Conservation (phyloP, 164 flowering plant species). For the Santalum album region DNA sequence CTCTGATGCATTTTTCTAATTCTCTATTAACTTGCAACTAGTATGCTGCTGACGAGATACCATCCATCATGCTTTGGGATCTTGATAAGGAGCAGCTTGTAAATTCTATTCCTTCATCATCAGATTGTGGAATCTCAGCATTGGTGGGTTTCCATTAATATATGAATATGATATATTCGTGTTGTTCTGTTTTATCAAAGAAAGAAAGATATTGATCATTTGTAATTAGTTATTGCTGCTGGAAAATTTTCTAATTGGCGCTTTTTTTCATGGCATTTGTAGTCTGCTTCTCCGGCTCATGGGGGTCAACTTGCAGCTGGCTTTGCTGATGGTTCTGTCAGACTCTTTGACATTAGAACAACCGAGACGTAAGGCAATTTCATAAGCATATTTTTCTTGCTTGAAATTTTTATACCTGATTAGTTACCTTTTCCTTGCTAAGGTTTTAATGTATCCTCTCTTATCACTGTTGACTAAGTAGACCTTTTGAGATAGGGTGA, state of each 20-base stretch:
- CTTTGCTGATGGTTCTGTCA: constrained; percentile 81
- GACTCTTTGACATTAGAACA: constrained; percentile 73
- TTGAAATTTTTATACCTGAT: neutral
- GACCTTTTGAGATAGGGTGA: too few species aligned
- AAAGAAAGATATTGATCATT: too few species aligned
- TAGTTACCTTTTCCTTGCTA: neutral
- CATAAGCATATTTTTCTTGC: neutral
- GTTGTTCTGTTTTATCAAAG: too few species aligned
- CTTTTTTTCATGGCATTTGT: constrained; percentile 8
- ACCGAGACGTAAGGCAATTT: constrained; percentile 63
- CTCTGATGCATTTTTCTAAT: neutral
- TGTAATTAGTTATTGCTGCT: neutral
- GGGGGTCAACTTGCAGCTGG: constrained; percentile 91
- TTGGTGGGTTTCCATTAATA: constrained; percentile 42
- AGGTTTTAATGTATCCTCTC: neutral
- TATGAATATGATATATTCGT: too few species aligned
- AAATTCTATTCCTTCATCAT: constrained; percentile 50
- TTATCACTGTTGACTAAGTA: too few species aligned
- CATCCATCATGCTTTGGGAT: constrained; percentile 91
- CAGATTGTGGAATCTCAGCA: constrained; percentile 75
- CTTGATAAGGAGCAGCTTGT: constrained; percentile 85
- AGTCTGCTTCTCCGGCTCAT: constrained; percentile 97
- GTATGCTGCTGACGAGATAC: constrained; percentile 85
- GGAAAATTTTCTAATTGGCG: neutral
- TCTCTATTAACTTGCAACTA: constrained; percentile 14